phyloP scores from a whole-genome alignment of 176 grass and related monocot species.

The Zea luxurians region DNA sequence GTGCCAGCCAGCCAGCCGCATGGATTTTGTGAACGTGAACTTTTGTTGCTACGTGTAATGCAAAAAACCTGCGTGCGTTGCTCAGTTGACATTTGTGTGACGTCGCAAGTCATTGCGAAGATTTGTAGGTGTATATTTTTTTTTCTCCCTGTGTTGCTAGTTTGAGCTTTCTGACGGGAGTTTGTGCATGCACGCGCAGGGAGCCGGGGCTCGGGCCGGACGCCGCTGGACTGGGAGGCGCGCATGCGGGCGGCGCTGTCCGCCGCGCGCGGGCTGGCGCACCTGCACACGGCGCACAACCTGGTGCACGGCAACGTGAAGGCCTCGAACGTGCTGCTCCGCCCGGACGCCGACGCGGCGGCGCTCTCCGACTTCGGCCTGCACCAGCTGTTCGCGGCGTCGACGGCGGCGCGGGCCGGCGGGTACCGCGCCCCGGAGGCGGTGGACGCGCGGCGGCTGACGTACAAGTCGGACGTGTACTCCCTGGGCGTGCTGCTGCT shows the following conservation, averaged over 20 bases:
- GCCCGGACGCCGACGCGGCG: conserved; percentile 64
- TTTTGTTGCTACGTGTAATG: neutral
- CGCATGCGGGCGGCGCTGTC: conserved; percentile 74
- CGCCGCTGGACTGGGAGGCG: conserved; percentile 88
- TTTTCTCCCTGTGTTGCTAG: neutral
- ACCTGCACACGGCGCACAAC: conserved; percentile 66
- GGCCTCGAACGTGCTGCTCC: conserved; percentile 92
- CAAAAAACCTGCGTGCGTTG: neutral
- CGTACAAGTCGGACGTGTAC: conserved; percentile 89
- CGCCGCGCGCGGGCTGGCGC: conserved; percentile 69
- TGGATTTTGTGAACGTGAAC: conserved; percentile 13
- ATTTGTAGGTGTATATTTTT: neutral
- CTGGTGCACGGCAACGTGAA: conserved; percentile 87
- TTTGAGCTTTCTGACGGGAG: conserved; percentile 27
- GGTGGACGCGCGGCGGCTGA: conserved; percentile 69
- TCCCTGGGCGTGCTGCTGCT: conserved; percentile 84
- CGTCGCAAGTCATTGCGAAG: neutral
- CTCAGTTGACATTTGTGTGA: neutral
- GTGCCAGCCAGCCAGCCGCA: neutral
- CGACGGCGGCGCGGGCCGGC: conserved; percentile 42
- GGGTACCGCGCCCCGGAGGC: conserved; percentile 92
- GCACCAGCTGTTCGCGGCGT: conserved; percentile 64
- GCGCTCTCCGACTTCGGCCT: conserved; percentile 74
- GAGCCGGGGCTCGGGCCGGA: conserved; percentile 69
- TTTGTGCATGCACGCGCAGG: conserved; percentile 47